phyloP scores from a whole-genome alignment of 768 basidiomycete genomes.

The Galerina marginata region DNA sequence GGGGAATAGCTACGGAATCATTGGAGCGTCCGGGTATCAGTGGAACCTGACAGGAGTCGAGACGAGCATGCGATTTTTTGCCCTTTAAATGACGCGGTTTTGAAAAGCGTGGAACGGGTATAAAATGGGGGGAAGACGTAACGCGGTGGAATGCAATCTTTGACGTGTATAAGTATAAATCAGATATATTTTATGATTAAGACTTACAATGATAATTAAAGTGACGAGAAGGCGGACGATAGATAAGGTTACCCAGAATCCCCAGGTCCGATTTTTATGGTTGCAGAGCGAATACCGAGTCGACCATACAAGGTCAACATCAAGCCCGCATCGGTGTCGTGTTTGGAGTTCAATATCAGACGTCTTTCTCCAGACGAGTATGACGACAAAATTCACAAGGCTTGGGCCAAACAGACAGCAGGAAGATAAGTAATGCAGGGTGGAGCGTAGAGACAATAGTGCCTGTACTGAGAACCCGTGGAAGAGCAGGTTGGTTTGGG shows the following conservation, averaged over 20 bases:
- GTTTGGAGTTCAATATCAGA: slow-evolving; percentile 42
- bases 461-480: slow-evolving; percentile 40
- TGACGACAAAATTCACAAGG: slow-evolving; percentile 60
- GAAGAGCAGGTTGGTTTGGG: slow-evolving; percentile 45
- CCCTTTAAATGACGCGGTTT: slow-evolving; percentile 20
- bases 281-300: slow-evolving; percentile 34
- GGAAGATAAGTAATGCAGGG: slow-evolving; percentile 50
- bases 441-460: slow-evolving; percentile 37
- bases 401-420: slow-evolving; percentile 58
- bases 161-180: not conserved
- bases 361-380: slow-evolving; percentile 56
- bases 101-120: slow-evolving; percentile 18
- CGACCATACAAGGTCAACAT: slow-evolving; percentile 75
- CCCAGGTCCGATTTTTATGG: slow-evolving; percentile 45
- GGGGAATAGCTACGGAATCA: slow-evolving; percentile 15
- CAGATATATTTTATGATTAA: not conserved
- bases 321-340: slow-evolving; percentile 56
- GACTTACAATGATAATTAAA: slow-evolving; percentile 55
- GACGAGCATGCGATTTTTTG: slow-evolving; percentile 25
- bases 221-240: slow-evolving; percentile 60
- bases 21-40: slow-evolving; percentile 18
- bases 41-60: slow-evolving; percentile 23
- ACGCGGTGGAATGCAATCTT: slow-evolving; percentile 27
- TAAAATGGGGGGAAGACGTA: slow-evolving; percentile 24
- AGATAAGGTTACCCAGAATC: slow-evolving; percentile 60